A percentile compares a stretch with the other conserved stretches of the same genome.
phyloP scores from a whole-genome alignment of 257 asterid species.

The Nicotiana knightiana region DNA sequence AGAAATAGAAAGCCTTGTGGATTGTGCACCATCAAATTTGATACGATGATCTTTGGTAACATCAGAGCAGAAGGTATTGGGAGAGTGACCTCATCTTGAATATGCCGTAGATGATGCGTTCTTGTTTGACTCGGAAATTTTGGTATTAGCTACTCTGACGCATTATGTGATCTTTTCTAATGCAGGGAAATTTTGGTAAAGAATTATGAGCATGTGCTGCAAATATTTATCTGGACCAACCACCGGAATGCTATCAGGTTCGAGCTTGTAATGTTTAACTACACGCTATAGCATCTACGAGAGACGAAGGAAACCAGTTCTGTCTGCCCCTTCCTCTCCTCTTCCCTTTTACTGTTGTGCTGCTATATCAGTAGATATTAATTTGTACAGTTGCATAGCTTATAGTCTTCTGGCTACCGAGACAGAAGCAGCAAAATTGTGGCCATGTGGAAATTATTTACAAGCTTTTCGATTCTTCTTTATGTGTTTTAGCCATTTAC shows the following conservation, averaged over 20 bases:
- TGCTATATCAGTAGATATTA: not conserved
- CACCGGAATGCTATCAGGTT: slow-evolving; percentile 4
- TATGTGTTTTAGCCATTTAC: not conserved
- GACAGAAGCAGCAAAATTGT: slow-evolving; percentile 2
- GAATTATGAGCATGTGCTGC: not conserved
- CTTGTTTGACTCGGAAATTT: not conserved
- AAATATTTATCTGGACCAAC: not conserved
- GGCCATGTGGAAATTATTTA: not conserved
- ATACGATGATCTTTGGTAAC: not conserved
- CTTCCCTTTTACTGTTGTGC: not conserved
- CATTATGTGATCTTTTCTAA: not conserved
- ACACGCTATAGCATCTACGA: not conserved
- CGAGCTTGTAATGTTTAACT: not conserved
- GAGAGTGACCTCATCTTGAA: not conserved
- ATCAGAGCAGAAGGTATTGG: not conserved
- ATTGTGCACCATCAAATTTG: not conserved
- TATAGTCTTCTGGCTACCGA: not conserved
- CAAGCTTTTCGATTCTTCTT: not conserved
- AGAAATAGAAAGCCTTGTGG: not conserved
- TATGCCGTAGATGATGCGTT: not conserved
- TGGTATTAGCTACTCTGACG: not conserved
- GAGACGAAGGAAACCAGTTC: not conserved
- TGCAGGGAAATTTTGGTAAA: slow-evolving; percentile 1
- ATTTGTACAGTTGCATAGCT: slow-evolving; percentile 14
- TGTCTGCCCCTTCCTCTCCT: not conserved